phyloP scores from a whole-genome alignment of 2,329 filamentous ascomycete species.

The Malbranchea zuffiana region DNA sequence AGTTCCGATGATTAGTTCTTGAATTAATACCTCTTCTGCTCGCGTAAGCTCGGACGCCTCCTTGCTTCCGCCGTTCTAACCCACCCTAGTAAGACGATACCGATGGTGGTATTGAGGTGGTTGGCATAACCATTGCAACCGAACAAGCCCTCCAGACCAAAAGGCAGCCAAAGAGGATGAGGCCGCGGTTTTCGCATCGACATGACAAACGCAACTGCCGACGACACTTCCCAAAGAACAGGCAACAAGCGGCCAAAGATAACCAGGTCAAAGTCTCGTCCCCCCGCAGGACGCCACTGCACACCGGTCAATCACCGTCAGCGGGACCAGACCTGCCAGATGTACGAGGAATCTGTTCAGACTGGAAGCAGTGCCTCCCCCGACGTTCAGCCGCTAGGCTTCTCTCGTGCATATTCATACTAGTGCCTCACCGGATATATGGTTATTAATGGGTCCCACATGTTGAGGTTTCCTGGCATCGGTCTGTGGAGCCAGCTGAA shows the following conservation, averaged over 20 bases:
- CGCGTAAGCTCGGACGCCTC: no score
- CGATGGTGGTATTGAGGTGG: conserved; percentile 3
- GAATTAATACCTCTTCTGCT: no score
- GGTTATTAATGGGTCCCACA: conserved; percentile 5
- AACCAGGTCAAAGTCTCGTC: not conserved
- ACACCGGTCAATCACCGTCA: no score
- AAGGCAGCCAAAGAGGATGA: no score
- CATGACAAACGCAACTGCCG: conserved; percentile 1
- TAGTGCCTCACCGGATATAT: conserved; percentile 4
- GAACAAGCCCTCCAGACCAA: no score
- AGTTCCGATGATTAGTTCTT: no score
- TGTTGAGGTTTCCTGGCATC: conserved; percentile 3
- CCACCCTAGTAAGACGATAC: no score
- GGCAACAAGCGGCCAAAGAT: conserved; percentile 3
- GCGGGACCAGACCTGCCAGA: conserved; percentile 1
- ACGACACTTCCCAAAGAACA: conserved; percentile 1
- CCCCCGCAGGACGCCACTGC: no score
- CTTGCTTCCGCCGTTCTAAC: no score
- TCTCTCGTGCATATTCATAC: conserved; percentile 6
- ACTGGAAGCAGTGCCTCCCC: conserved; percentile 8
- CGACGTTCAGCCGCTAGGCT: conserved; percentile 1
- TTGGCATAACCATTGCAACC: no score
- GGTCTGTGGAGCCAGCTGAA: conserved; percentile 3
- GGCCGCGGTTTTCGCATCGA: no score
- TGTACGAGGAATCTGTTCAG: conserved; percentile 4